Conservation (phyloP, 495 filamentous ascomycete genomes). For the Rhypophila decipiens region DNA sequence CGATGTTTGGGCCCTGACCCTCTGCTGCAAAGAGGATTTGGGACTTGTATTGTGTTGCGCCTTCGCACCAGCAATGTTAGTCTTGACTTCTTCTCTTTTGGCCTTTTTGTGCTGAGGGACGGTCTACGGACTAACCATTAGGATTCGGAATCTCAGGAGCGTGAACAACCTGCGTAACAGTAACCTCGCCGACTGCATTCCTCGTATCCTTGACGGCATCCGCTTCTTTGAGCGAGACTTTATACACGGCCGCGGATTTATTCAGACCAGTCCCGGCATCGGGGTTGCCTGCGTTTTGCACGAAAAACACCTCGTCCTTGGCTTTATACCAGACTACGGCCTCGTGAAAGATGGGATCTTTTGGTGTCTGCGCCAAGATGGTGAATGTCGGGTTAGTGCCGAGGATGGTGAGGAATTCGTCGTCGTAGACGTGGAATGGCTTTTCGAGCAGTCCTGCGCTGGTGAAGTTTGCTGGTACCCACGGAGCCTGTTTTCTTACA, state of each 20-base stretch:
- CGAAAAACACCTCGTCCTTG: conserved; percentile 48
- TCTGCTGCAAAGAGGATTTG: conserved; percentile 40
- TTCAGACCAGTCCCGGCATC: conserved; percentile 43
- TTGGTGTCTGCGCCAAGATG: conserved; percentile 30
- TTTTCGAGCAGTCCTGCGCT: conserved; percentile 22
- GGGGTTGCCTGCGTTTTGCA: conserved; percentile 41
- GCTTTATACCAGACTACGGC: conserved; percentile 43
- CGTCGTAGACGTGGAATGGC: conserved; percentile 43
- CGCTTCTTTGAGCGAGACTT: conserved; percentile 38
- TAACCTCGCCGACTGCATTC: conserved; percentile 13
- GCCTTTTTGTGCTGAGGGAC: neutral
- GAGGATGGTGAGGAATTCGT: conserved; percentile 37
- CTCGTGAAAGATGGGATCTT: conserved; percentile 45
- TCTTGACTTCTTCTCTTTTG: too few relatives aligned
- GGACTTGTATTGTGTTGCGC: conserved; percentile 42
- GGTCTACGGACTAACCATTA: conserved; percentile 41
- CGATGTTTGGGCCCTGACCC: conserved; percentile 38
- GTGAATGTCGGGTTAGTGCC: conserved; percentile 39
- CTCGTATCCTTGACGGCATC: conserved; percentile 13
- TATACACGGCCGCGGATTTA: conserved; percentile 45
- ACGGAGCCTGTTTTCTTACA: conserved; percentile 5
- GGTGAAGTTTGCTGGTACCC: conserved; percentile 23
- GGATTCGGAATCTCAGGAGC: conserved; percentile 40
- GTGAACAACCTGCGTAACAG: conserved; percentile 21
- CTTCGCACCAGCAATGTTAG: too few relatives aligned